phyloP scores from a whole-genome alignment of 768 basidiomycete genomes.

The Astraeus odoratus region DNA sequence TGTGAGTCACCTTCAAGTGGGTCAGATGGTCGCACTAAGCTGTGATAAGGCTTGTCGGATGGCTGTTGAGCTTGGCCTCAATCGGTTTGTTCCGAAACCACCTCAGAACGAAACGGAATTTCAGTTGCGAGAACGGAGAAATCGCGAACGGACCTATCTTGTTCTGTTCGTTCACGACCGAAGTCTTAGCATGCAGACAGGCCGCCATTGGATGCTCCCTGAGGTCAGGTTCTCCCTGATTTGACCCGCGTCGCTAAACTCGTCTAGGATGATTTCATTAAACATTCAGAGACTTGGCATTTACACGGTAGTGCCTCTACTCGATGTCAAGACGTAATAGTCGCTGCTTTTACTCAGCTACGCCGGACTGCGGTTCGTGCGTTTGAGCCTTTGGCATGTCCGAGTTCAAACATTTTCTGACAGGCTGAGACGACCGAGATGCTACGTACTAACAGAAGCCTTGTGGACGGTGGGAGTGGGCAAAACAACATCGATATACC shows the following conservation, averaged over 20 bases:
- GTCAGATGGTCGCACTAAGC: constrained; percentile 2
- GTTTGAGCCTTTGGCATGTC: not conserved
- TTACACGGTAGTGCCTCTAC: constrained; percentile 42
- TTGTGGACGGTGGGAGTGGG: constrained; percentile 35
- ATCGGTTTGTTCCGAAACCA: constrained; percentile 55
- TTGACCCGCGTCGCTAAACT: constrained; percentile 5
- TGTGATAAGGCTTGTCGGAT: constrained; percentile 67
- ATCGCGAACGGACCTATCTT: constrained; percentile 80
- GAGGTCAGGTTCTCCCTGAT: constrained; percentile 34
- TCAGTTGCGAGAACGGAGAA: constrained; percentile 68
- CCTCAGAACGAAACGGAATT: constrained; percentile 55
- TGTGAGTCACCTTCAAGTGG: constrained; percentile 35
- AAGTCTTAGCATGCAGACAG: constrained; percentile 80
- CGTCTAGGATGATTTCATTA: constrained; percentile 59
- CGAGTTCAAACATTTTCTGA: constrained; percentile 3
- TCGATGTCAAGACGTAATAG: constrained; percentile 76
- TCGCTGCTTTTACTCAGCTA: constrained; percentile 69
- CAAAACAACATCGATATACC: constrained; percentile 73
- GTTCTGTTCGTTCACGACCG: constrained; percentile 85
- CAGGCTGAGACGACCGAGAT: constrained; percentile 79
- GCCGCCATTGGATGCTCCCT: constrained; percentile 82
- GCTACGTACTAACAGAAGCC: constrained; percentile 49
- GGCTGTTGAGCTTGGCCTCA: constrained; percentile 79
- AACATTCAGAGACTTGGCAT: constrained; percentile 67
- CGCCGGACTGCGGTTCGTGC: constrained; percentile 69